Evolutionary conservation across 305 asterid genomes (phyloP).

Genomic region (Lippia alba): DNA sequence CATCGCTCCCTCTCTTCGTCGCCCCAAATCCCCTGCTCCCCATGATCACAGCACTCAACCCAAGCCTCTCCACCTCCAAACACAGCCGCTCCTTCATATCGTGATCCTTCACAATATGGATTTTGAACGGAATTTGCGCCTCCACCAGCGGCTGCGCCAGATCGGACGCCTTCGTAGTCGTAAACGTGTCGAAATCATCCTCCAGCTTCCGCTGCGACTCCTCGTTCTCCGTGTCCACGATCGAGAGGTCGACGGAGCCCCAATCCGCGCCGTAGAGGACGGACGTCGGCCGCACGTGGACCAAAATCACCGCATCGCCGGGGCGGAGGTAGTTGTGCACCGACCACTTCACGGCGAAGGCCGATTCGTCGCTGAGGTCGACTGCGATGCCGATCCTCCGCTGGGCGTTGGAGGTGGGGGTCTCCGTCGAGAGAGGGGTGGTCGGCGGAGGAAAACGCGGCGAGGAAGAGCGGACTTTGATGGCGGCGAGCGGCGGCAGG

Average conservation of each 20-base stretch:
- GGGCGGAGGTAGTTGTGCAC: slow-evolving; percentile 71
- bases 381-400: slow-evolving; percentile 82
- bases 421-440: slow-evolving; percentile 56
- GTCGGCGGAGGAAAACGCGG: slow-evolving; percentile 73
- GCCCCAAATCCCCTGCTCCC: slow-evolving; percentile 83
- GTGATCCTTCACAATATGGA: slow-evolving; percentile 78
- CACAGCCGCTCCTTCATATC: slow-evolving; percentile 76
- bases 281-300: slow-evolving; percentile 79
- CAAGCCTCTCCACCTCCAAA: slow-evolving; percentile 75
- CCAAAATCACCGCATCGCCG: slow-evolving; percentile 65
- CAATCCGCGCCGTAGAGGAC: slow-evolving; percentile 83
- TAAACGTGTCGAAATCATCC: slow-evolving; percentile 65
- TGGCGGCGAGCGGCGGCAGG: slow-evolving; percentile 62
- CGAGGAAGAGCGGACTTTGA: slow-evolving; percentile 70
- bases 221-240: slow-evolving; percentile 51
- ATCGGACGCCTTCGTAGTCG: slow-evolving; percentile 60
- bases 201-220: slow-evolving; percentile 66
- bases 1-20: slow-evolving; percentile 55
- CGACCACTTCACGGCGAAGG: slow-evolving; percentile 79
- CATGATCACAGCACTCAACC: slow-evolving; percentile 71
- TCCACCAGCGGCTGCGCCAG: slow-evolving; percentile 70
- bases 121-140: slow-evolving; percentile 67
- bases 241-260: slow-evolving; percentile 72
- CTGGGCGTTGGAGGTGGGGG: slow-evolving; percentile 76
- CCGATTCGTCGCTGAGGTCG: slow-evolving; percentile 73